phyloP scores from a whole-genome alignment of 345 rosid species.

The Cardiospermum halicacabum region DNA sequence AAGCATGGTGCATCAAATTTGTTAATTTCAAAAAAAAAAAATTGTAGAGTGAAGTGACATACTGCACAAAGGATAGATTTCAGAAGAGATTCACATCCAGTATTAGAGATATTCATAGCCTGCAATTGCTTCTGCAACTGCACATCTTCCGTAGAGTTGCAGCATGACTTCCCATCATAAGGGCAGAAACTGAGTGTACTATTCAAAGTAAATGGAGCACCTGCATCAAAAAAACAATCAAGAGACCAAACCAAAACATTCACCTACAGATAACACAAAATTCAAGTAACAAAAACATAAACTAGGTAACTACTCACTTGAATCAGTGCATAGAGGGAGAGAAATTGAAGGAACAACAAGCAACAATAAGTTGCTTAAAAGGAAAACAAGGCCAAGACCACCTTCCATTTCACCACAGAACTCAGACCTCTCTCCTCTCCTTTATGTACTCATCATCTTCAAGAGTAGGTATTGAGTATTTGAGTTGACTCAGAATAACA shows the following conservation, averaged over 20 bases:
- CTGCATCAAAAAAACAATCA: slow-evolving; percentile 30
- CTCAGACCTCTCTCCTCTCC: slow-evolving; percentile 7
- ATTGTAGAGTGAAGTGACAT: too few species aligned
- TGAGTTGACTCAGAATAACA: slow-evolving; percentile 12
- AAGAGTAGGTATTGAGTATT: slow-evolving; percentile 9
- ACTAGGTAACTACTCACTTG: slow-evolving; percentile 37
- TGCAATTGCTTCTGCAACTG: slow-evolving; percentile 60
- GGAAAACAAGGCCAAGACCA: slow-evolving; percentile 29
- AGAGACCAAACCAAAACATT: background rate
- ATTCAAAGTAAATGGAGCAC: slow-evolving; percentile 55
- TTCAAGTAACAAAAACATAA: background rate
- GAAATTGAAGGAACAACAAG: slow-evolving; percentile 41
- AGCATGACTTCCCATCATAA: slow-evolving; percentile 76
- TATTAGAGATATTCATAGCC: slow-evolving; percentile 66
- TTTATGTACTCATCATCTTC: slow-evolving; percentile 20
- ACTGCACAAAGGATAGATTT: slow-evolving; percentile 85
- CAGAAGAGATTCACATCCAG: slow-evolving; percentile 59
- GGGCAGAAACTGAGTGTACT: slow-evolving; percentile 67
- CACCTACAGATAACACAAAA: slow-evolving; percentile 6
- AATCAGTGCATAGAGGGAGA: slow-evolving; percentile 56
- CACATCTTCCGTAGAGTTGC: slow-evolving; percentile 69
- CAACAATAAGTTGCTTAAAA: slow-evolving; percentile 34
- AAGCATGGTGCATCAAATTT: background rate
- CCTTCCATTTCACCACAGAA: slow-evolving; percentile 34
- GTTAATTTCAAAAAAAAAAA: background rate